A percentile compares a stretch with the other conserved stretches of the same genome.
phyloP scores from a whole-genome alignment of 1,139 yeast genomes.

The Scheffersomyces titani region DNA sequence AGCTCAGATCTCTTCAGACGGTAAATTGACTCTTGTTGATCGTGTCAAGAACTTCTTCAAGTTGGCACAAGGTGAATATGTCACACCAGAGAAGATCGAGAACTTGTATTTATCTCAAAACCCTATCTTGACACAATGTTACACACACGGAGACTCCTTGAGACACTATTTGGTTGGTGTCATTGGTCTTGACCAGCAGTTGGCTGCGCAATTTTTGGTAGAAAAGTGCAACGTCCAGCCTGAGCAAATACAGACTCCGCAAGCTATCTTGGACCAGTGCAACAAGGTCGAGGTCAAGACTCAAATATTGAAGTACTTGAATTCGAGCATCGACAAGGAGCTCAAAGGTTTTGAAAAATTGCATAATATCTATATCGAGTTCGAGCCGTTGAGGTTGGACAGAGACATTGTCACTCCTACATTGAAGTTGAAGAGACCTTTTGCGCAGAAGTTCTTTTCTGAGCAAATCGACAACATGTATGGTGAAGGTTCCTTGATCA shows the following conservation, averaged over 20 bases:
- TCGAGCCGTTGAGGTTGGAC: conserved; percentile 26
- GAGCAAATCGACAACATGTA: conserved; percentile 22
- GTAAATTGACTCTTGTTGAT: conserved; percentile 23
- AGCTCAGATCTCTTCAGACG: conserved; percentile 18
- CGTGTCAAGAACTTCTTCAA: conserved; percentile 31
- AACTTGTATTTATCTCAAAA: conserved; percentile 20
- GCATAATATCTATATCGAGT: conserved; percentile 23
- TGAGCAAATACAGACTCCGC: conserved; percentile 15
- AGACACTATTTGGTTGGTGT: conserved; percentile 22
- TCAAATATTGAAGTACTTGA: conserved; percentile 10
- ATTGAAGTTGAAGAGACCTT: conserved; percentile 25
- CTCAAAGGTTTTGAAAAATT: conserved; percentile 25
- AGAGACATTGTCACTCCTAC: conserved; percentile 28
- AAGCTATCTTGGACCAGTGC: conserved; percentile 12
- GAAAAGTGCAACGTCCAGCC: conserved; percentile 14
- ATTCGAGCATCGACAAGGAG: conserved; percentile 7
- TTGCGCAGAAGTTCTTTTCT: conserved; percentile 22
- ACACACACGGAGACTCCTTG: conserved; percentile 23
- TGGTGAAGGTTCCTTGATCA: conserved; percentile 21
- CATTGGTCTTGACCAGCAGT: conserved; percentile 21
- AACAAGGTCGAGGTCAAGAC: conserved; percentile 13
- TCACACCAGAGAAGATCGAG: conserved; percentile 27
- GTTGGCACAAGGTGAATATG: conserved; percentile 30
- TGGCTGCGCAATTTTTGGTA: conserved; percentile 16
- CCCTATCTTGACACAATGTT: conserved; percentile 20